Conservation (phyloP, 768 basidiomycete genomes). For the Trametopsis cervina region DNA sequence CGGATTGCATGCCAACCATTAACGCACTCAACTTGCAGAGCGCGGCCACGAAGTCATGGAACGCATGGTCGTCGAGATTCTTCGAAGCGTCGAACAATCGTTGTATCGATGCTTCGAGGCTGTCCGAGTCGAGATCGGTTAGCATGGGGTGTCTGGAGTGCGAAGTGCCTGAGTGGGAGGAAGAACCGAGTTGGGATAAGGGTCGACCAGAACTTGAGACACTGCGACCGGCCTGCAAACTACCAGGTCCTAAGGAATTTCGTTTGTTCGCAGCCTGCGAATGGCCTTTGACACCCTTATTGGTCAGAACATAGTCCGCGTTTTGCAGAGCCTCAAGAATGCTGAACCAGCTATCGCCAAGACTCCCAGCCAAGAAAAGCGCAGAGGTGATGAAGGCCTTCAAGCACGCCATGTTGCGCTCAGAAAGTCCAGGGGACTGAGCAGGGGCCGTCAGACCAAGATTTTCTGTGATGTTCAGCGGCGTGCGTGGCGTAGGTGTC, state of each 20-base stretch:
- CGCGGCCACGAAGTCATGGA: slow-evolving; percentile 68
- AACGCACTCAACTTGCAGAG: slow-evolving; percentile 83
- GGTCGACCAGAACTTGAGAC: slow-evolving; percentile 12
- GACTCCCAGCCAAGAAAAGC: slow-evolving; percentile 74
- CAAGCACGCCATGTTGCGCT: slow-evolving; percentile 86
- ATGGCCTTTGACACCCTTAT: slow-evolving; percentile 36
- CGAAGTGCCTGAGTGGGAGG: slow-evolving; percentile 15
- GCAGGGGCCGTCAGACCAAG: slow-evolving; percentile 45
- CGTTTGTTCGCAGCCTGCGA: slow-evolving; percentile 11
- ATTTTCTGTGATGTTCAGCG: slow-evolving; percentile 55
- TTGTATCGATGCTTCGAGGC: slow-evolving; percentile 67
- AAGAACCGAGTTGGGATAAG: slow-evolving; percentile 5
- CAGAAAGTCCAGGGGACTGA: slow-evolving; percentile 71
- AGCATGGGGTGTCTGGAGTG: slow-evolving; percentile 52
- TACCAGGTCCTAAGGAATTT: slow-evolving; percentile 24
- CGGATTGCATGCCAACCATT: slow-evolving; percentile 87
- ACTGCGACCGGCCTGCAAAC: slow-evolving; percentile 31
- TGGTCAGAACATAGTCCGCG: slow-evolving; percentile 83
- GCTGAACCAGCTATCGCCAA: slow-evolving; percentile 90
- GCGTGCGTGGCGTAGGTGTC: slow-evolving; percentile 53
- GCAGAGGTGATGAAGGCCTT: slow-evolving; percentile 75
- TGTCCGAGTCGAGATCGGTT: slow-evolving; percentile 68
- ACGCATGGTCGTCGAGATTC: slow-evolving; percentile 76
- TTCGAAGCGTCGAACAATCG: slow-evolving; percentile 82
- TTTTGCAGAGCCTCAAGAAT: slow-evolving; percentile 90